Conservation (phyloP, 768 basidiomycete species). For the Leccinum arenicola region DNA sequence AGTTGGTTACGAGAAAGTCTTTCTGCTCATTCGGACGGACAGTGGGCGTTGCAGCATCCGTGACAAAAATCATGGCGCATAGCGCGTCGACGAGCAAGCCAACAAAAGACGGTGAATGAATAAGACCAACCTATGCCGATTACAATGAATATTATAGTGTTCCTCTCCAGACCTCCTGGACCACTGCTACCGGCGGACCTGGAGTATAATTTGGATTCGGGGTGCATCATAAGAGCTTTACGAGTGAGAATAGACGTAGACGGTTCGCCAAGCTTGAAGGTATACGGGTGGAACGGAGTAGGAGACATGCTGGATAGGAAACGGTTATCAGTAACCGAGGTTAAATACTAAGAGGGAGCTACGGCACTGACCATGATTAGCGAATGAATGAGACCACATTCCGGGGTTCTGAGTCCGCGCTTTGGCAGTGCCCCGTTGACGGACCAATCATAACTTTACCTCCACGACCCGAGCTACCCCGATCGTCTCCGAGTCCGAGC, state of each 20-base stretch:
- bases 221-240: slow-evolving; percentile 1
- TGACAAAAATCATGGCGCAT: not conserved
- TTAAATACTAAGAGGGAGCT: slow-evolving; percentile 18
- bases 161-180: slow-evolving; percentile 5
- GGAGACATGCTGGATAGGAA: slow-evolving; percentile 10
- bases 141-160: slow-evolving; percentile 23
- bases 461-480: slow-evolving; percentile 16
- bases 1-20: not conserved
- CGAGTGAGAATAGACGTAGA: not conserved
- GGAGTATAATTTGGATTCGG: slow-evolving; percentile 4
- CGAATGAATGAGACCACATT: slow-evolving; percentile 1
- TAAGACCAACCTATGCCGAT: slow-evolving; percentile 25
- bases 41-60: not conserved
- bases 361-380: slow-evolving; percentile 13
- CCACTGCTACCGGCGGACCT: slow-evolving; percentile 10
- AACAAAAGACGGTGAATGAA: slow-evolving; percentile 3
- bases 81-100: not conserved
- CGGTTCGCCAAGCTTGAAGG: not conserved
- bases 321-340: not conserved
- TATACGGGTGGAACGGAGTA: slow-evolving; percentile 1
- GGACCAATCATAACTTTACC: slow-evolving; percentile 19
- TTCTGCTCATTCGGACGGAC: not conserved
- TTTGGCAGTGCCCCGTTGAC: slow-evolving; percentile 16
- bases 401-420: slow-evolving; percentile 1
- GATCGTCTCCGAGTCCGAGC: slow-evolving; percentile 11